phyloP scores from a whole-genome alignment of 2,329 filamentous ascomycete species.

The Penicillium sp. region DNA sequence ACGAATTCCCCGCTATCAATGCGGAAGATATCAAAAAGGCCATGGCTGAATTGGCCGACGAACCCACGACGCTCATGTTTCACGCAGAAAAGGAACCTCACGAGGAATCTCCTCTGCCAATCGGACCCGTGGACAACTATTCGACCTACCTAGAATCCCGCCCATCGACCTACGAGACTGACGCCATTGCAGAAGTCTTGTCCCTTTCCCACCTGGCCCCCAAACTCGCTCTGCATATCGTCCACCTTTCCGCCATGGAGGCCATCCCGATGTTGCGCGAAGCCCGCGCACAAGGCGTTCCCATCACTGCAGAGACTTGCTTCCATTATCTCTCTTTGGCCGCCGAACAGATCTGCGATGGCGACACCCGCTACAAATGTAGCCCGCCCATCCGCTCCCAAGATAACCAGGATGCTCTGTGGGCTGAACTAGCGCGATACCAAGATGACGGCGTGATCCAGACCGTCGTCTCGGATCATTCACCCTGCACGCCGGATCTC shows the following conservation, averaged over 20 bases:
- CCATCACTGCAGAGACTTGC: slow-evolving; percentile 92
- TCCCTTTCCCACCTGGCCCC: slow-evolving; percentile 78
- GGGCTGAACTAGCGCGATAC: slow-evolving; percentile 69
- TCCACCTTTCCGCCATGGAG: slow-evolving; percentile 84
- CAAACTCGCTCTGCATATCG: slow-evolving; percentile 83
- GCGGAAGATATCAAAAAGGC: slow-evolving; percentile 75
- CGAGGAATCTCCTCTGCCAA: slow-evolving; percentile 46
- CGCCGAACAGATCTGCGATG: slow-evolving; percentile 76
- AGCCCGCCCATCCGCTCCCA: slow-evolving; percentile 86
- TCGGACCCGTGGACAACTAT: slow-evolving; percentile 51
- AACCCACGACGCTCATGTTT: slow-evolving; percentile 96
- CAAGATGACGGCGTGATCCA: slow-evolving; percentile 76
- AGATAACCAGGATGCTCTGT: slow-evolving; percentile 80
- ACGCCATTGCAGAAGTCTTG: slow-evolving; percentile 83
- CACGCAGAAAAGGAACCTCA: slow-evolving; percentile 96
- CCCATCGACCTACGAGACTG: slow-evolving; percentile 86
- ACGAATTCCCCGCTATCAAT: slow-evolving; percentile 93
- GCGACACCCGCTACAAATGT: slow-evolving; percentile 92
- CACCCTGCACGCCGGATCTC: slow-evolving; percentile 90
- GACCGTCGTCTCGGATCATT: slow-evolving; percentile 94
- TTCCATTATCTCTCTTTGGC: slow-evolving; percentile 91
- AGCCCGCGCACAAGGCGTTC: slow-evolving; percentile 71
- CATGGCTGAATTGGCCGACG: slow-evolving; percentile 76
- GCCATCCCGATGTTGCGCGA: slow-evolving; percentile 78
- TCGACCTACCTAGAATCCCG: slow-evolving; percentile 89